phyloP scores from a whole-genome alignment of 176 grass and related monocot genomes.

The Hsuehochloa calcarea region DNA sequence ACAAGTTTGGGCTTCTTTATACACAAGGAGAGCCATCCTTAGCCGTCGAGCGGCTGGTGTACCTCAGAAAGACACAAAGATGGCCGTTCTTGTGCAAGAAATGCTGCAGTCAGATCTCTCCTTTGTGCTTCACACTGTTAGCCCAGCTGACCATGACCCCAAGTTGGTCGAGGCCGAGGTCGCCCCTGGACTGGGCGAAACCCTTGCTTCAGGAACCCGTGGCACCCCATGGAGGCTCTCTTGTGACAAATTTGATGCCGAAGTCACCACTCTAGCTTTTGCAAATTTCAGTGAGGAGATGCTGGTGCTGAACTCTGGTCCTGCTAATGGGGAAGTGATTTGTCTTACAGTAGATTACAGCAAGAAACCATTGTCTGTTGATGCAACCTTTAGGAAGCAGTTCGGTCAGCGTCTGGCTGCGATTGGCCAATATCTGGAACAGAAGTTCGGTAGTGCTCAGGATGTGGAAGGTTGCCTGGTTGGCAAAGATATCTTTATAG shows the following conservation, averaged over 20 bases:
- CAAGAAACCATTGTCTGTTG: conserved; percentile 68
- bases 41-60: conserved; percentile 77
- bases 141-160: conserved; percentile 62
- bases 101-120: conserved; percentile 81
- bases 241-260: conserved; percentile 64
- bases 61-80: conserved; percentile 69
- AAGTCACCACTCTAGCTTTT: conserved; percentile 74
- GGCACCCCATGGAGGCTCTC: conserved; percentile 93
- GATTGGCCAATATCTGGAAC: conserved; percentile 85
- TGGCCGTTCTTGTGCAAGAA: conserved; percentile 93
- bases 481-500: conserved; percentile 76
- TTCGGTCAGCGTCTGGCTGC: conserved; percentile 72
- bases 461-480: conserved; percentile 94
- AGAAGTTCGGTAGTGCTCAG: conserved; percentile 76
- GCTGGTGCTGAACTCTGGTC: conserved; percentile 55
- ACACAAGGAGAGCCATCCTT: conserved; percentile 84
- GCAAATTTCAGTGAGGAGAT: conserved; percentile 93
- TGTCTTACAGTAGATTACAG: conserved; percentile 77
- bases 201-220: conserved; percentile 81
- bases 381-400: conserved; percentile 65
- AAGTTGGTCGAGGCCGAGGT: conserved; percentile 73
- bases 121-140: conserved; percentile 92
- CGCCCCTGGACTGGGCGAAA: conserved; percentile 83
- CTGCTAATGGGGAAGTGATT: conserved; percentile 62
- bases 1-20: conserved; percentile 87